These are phyloP conservation scores for Microbotryum silenes-acaulis DNA, from an alignment of 1,284 basidiomycete genomes.

Conservation along the genomic window DNA sequence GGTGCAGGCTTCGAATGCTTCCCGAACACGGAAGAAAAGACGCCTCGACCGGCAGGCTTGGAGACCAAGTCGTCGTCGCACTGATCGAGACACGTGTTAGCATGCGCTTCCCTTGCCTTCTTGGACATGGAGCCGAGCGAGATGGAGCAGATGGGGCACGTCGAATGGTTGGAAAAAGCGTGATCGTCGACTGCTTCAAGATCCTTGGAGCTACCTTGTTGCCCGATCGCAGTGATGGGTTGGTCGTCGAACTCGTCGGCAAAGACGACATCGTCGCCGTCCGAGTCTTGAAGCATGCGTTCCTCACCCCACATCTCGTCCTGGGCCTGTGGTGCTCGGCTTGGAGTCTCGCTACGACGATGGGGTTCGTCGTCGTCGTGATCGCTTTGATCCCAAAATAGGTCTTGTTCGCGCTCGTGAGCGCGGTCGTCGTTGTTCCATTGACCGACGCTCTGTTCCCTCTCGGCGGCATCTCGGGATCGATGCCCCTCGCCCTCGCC, in stretches of 20 bases:
- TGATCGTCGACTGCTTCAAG: constrained; percentile 3
- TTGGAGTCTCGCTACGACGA: not conserved
- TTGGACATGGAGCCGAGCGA: not conserved
- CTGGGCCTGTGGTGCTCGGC: not conserved
- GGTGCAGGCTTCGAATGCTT: constrained; percentile 13
- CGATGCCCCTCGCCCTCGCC: not conserved
- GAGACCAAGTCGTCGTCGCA: not conserved
- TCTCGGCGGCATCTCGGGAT: constrained; percentile 17
- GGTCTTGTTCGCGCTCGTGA: no score
- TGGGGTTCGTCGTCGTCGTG: constrained; percentile 35
- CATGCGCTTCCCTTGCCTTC: no score
- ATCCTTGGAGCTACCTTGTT: not conserved
- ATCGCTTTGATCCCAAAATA: not conserved
- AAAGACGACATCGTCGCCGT: constrained; percentile 10
- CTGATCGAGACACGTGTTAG: no score
- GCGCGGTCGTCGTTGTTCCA: not conserved
- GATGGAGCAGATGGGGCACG: not conserved
- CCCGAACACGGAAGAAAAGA: not conserved
- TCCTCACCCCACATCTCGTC: constrained; percentile 31
- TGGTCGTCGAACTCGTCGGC: constrained; percentile 11
- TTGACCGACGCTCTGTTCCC: constrained; percentile 38
- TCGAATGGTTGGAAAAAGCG: not conserved
- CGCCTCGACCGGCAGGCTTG: constrained; percentile 1
- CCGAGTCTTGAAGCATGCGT: constrained; percentile 30
- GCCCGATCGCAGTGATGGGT: constrained; percentile 11